Conservation (phyloP, 1,284 basidiomycete species). For the Amanita bisporigera region DNA sequence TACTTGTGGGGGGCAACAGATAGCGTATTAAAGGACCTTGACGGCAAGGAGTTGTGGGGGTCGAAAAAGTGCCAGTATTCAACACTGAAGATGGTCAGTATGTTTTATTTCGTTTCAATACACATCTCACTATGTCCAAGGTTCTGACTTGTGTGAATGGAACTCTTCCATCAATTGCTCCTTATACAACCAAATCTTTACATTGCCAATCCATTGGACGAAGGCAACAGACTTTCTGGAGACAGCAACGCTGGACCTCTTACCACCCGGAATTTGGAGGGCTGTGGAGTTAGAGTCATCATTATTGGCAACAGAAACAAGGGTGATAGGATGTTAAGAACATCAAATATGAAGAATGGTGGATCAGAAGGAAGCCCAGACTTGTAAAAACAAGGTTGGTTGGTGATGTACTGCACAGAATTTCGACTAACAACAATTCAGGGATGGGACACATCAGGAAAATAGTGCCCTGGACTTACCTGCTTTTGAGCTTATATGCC, state of each 20-base stretch:
- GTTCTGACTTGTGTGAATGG: slow-evolving; percentile 78
- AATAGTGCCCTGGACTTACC: too few relatives aligned
- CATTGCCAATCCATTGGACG: slow-evolving; percentile 90
- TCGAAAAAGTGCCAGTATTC: slow-evolving; percentile 80
- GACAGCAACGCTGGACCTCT: slow-evolving; percentile 89
- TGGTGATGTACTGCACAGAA: slow-evolving; percentile 7
- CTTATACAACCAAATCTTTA: slow-evolving; percentile 94
- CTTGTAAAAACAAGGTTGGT: slow-evolving; percentile 88
- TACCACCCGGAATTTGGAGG: slow-evolving; percentile 90
- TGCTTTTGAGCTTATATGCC: too few relatives aligned
- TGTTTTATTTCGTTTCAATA: neutral
- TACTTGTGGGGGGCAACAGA: slow-evolving; percentile 84
- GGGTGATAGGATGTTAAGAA: slow-evolving; percentile 75
- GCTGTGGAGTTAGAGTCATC: slow-evolving; percentile 89
- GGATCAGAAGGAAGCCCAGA: slow-evolving; percentile 86
- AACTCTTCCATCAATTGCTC: slow-evolving; percentile 76
- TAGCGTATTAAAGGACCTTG: slow-evolving; percentile 77
- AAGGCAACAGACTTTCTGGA: slow-evolving; percentile 89
- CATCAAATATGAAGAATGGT: slow-evolving; percentile 85
- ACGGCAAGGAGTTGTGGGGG: slow-evolving; percentile 83
- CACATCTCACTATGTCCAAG: slow-evolving; percentile 49
- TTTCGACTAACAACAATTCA: slow-evolving; percentile 39
- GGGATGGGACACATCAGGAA: slow-evolving; percentile 92
- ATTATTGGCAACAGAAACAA: slow-evolving; percentile 87
- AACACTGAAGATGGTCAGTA: slow-evolving; percentile 89